Evolutionary conservation across 1,284 basidiomycete genomes (phyloP), one percentile per base, ranked within the genome.

Genomic region (Coniferiporia sulphurascens): DNA sequence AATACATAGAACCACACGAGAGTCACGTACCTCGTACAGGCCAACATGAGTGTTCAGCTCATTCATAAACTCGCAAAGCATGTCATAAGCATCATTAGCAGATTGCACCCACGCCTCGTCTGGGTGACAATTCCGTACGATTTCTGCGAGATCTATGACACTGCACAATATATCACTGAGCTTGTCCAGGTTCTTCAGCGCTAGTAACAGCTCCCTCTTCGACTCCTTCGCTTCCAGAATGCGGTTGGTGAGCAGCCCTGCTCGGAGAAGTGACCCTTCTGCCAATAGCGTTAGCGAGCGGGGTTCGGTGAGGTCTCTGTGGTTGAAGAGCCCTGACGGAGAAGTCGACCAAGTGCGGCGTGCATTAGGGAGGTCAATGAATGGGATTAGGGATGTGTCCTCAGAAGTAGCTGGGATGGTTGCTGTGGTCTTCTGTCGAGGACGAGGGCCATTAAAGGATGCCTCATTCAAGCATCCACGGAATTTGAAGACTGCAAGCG

Each of bases 41-140:
- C 89, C 93, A n/a, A 89, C 87, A 76, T 98, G 83, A 15, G 95
- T 98, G 73, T 99, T 99, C 61, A 99, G 80, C 44, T 92, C 87
- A 74, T 98, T 98, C 95, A 99, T 98, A 73, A 91, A 96, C 72
- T 94, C 90, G 77, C 94, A 98, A 59, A 98, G 78, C 61, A 85
- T 85, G 73, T 95, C 94, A 72, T 98, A 98, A 46, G 92, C 90
- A 60, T 82, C 78, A 68, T 98, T 93, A 36, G 93, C 92, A 56
- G 87, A 88, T 22, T 83, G 80, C 9, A 92, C 82, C 95, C 96
- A 98, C 52, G 74, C 69, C 17, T 76, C 74, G 66, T 96, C 91
- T 0, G 96, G 95, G 76, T 98, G 95, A 0, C 93, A 89, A 69
- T 97, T 96, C 62, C 95, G 82, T 15, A 99, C 81, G 50, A 98